These are phyloP conservation scores for Solanum sejunctum DNA, from an alignment of 257 asterid genomes.

Conservation along the genomic window DNA sequence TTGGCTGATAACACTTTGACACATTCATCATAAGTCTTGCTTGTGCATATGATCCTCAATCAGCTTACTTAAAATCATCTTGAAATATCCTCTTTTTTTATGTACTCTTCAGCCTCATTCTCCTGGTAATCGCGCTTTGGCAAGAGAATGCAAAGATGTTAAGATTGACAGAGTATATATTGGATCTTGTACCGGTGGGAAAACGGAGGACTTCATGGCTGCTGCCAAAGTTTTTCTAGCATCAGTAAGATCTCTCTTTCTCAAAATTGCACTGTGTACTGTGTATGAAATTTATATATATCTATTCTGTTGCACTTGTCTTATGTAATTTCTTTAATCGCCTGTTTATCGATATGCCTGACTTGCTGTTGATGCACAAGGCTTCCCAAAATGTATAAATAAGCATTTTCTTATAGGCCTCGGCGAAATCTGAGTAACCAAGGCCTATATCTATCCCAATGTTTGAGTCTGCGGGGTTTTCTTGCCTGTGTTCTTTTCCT, in stretches of 20 bases:
- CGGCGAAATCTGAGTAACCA: too few species aligned
- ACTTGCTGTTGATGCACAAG: not conserved
- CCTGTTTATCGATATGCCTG: not conserved
- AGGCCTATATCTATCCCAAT: too few species aligned
- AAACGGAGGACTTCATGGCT: slow-evolving; percentile 94
- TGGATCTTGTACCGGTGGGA: slow-evolving; percentile 98
- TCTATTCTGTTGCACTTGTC: not conserved
- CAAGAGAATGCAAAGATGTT: slow-evolving; percentile 91
- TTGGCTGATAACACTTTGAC: not conserved
- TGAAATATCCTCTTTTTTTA: not conserved
- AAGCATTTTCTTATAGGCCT: too few species aligned
- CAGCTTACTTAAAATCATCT: too few species aligned
- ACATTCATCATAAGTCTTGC: not conserved
- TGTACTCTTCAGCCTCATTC: slow-evolving; percentile 68
- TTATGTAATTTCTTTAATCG: not conserved
- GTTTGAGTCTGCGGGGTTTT: too few species aligned
- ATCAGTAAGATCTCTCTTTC: slow-evolving; percentile 36
- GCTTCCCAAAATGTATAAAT: not conserved
- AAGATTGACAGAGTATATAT: slow-evolving; percentile 87
- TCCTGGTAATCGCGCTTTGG: slow-evolving; percentile 93
- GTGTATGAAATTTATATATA: not conserved
- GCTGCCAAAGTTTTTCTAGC: slow-evolving; percentile 89
- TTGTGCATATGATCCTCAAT: not conserved
- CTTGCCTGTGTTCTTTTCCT: too few species aligned
- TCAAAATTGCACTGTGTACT: not conserved